Conservation (phyloP, 768 basidiomycete species). For the Hydnum rufescens region DNA sequence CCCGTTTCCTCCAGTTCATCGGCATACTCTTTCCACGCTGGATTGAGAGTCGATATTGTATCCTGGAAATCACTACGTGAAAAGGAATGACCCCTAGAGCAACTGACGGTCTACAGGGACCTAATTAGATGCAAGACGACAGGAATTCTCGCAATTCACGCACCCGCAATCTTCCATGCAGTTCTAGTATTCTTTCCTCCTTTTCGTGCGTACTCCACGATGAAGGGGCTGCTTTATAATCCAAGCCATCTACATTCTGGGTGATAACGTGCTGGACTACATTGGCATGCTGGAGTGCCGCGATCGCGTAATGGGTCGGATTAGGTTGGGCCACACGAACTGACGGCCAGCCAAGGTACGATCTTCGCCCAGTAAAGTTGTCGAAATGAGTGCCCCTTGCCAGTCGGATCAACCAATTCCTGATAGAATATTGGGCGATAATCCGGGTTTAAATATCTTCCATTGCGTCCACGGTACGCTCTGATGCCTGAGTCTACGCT, state of each 20-base stretch:
- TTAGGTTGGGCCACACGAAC: slow-evolving; percentile 73
- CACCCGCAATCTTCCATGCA: slow-evolving; percentile 80
- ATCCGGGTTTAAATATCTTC: slow-evolving; percentile 77
- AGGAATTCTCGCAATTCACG: slow-evolving; percentile 8
- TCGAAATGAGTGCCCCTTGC: slow-evolving; percentile 38
- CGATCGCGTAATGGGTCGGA: slow-evolving; percentile 72
- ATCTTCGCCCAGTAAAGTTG: slow-evolving; percentile 71
- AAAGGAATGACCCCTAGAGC: slow-evolving; percentile 48
- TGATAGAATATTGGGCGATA: slow-evolving; percentile 64
- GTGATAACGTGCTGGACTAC: slow-evolving; percentile 51
- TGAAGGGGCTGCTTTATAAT: slow-evolving; percentile 50
- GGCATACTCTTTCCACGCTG: slow-evolving; percentile 51
- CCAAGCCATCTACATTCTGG: slow-evolving; percentile 80
- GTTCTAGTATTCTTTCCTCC: slow-evolving; percentile 40
- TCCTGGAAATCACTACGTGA: slow-evolving; percentile 54
- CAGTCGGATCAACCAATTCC: slow-evolving; percentile 54
- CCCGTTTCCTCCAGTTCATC: slow-evolving; percentile 42
- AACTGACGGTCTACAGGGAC: slow-evolving; percentile 48
- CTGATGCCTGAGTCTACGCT: slow-evolving; percentile 90
- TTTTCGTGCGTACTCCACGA: slow-evolving; percentile 21
- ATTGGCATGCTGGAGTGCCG: slow-evolving; percentile 55
- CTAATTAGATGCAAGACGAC: not conserved
- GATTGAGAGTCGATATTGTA: slow-evolving; percentile 51
- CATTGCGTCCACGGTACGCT: slow-evolving; percentile 79
- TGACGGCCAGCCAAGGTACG: slow-evolving; percentile 71